Base-by-base conservation (phyloP, 192 early-diverging fungal genomes). In the Coemansia sp. region DNA sequence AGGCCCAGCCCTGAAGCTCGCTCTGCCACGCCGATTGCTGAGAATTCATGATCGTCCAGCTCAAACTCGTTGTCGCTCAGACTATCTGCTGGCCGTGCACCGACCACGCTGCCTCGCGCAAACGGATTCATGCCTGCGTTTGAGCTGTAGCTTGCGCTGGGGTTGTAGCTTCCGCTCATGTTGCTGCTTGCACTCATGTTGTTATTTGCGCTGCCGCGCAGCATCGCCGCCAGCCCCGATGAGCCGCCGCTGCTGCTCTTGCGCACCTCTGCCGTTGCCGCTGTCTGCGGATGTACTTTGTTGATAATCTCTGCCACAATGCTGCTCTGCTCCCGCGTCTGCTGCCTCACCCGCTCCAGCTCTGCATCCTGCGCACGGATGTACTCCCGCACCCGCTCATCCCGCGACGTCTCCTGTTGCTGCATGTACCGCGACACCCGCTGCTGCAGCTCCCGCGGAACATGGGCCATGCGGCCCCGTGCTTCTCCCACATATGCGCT, bases 191-290 rank as follows among this genome's bases (percentile, higher is more conserved):
- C 39, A n/a, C 26, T n/a, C 1, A 31, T 22, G 22, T 52, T 62
- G 43, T 19, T 6, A 16, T 29, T 14, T 31, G 61, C 50, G 27
- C 58, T 25, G 21, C 71, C 68, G 2, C 72, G 65, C 26, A 80
- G 77, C 72, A 80, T 74, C 10, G 72, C 72, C 1, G 77, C 72
- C 45, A 80, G 72, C 7, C 77, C 77, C 22, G 77, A 80, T 54
- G 68, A 48, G 31, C 62, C 76, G 8, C 27, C 55, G 8, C 27
- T 50, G 25, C 43, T 62, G 50, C 49, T 53, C 65, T 25, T 48
- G 27, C 17, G 29, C 29, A 31, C 16, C 4, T 29, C 29, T 16
- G 35, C 29, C 3, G 55, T 12, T 17, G 55, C 55, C 6, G 29
- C n/a, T 31, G 22, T 39, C 61, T 80, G 68, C 26, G 71, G 71